Base-by-base conservation (phyloP, 805 yeast species). In the Lipomyces lipofer region DNA sequence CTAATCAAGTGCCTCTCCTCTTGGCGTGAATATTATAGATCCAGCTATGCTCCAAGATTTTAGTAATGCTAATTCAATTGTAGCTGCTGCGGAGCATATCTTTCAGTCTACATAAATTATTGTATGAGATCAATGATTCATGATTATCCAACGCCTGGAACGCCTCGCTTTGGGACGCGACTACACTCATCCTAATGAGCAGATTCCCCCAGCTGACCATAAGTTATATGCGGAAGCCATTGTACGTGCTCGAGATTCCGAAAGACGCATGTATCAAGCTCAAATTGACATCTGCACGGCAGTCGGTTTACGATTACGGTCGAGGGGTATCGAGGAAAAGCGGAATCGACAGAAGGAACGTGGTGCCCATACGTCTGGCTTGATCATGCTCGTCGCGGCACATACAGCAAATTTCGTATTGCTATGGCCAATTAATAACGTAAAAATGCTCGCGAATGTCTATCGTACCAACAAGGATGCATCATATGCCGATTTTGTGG, bases 131-230 rank as follows among this genome's bases (percentile, higher is more conserved):
- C 46, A 3, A 28, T 27, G 42, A 10, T 42, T 12, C 39, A 42
- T 42, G 46, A 22, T 42, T 17, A 42, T 25, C 19, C 46, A 22
- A 9, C 30, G 46, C 12, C 19, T 42, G 22, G 27, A 42, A 12
- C 17, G 46, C 28, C 33, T 42, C 19, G 40, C 46, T 22, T n/a
- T 42, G 8, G 46, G 46, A 13, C 30, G 46, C 4, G 46, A 42
- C 17, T 42, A 27, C 22, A 25, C 46, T 25, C 30, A 19, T 15
- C 46, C 30, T n/a, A n/a, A n/a, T n/a, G n/a, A n/a, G n/a, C n/a
- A n/a, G 42, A 25, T 19, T 29, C 19, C 30, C 19, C 33, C 46
- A 7, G 5, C 33, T 13, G 10, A 25, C 33, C 5, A 19, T 25
- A 15, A 21, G 28, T 25, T 21, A 9, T 12, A 25, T 25, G 42